Conservation (phyloP, 106 monocot species). For the Gastrodia elata region DNA sequence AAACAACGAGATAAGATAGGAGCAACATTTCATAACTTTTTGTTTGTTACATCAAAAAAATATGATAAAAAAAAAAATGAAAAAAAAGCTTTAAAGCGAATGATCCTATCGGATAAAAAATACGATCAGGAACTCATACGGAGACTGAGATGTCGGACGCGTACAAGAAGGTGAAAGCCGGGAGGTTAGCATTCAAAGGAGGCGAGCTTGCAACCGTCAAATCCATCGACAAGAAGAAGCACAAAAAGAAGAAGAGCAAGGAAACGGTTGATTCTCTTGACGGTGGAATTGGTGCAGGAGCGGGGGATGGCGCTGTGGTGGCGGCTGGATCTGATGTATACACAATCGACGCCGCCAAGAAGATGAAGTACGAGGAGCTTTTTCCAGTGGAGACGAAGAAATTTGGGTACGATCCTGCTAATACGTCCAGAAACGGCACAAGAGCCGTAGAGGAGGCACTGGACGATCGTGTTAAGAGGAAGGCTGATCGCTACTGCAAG, state of each 20-base stretch:
- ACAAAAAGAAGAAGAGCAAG: slow-evolving; percentile 38
- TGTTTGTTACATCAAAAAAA: too few species aligned
- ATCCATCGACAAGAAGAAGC: slow-evolving; percentile 47
- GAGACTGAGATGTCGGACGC: slow-evolving; percentile 63
- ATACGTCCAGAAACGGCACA: slow-evolving; percentile 30
- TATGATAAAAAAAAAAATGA: too few species aligned
- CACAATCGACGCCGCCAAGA: slow-evolving; percentile 92
- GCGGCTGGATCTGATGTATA: slow-evolving; percentile 32
- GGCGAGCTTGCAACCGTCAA: slow-evolving; percentile 62
- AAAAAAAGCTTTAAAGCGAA: too few species aligned
- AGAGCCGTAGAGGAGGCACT: slow-evolving; percentile 72
- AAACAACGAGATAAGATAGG: too few species aligned
- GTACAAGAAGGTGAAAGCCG: slow-evolving; percentile 62
- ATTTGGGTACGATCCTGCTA: slow-evolving; percentile 78
- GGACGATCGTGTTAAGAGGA: slow-evolving; percentile 88
- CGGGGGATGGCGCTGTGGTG: slow-evolving; percentile 1
- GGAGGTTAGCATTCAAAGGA: slow-evolving; percentile 79
- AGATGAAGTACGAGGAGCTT: slow-evolving; percentile 98
- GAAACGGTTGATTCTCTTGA: neutral
- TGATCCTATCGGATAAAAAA: too few species aligned
- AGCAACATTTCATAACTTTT: too few species aligned
- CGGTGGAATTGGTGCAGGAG: slow-evolving; percentile 5
- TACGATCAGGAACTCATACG: too few species aligned
- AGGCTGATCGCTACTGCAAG: slow-evolving; percentile 99
- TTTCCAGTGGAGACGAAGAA: slow-evolving; percentile 88